Evolutionary conservation across 2,329 filamentous ascomycete genomes (phyloP).

Genomic region (Colletotrichum sp.): DNA sequence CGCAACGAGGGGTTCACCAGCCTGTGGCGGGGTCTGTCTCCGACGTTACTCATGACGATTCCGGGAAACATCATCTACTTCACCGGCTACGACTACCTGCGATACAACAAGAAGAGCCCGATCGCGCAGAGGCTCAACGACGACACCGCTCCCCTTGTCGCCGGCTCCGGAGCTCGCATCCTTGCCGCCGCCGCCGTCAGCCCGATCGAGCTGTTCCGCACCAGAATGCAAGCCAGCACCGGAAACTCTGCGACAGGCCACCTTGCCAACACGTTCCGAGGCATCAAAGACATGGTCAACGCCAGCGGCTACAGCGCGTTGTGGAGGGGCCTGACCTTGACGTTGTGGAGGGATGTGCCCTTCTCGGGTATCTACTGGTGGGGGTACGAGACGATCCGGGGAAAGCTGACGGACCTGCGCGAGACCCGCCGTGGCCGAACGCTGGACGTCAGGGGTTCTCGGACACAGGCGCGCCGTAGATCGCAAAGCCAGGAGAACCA

Average conservation of each 20-base stretch:
- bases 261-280: constrained; percentile 78
- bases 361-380: constrained; percentile 99
- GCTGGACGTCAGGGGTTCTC: constrained; percentile 39
- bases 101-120: constrained; percentile 75
- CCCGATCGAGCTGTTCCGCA: constrained; percentile 93
- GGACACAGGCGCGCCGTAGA: constrained; percentile 51
- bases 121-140: constrained; percentile 69
- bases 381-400: constrained; percentile 88
- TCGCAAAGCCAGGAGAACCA: constrained; percentile 74
- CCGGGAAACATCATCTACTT: constrained; percentile 99
- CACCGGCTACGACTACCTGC: constrained; percentile 95
- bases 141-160: constrained; percentile 78
- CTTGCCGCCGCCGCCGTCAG: constrained; percentile 84
- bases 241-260: constrained; percentile 67
- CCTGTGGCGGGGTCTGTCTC: constrained; percentile 92
- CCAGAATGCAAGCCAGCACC: constrained; percentile 82
- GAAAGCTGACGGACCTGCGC: constrained; percentile 72
- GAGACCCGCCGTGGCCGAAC: constrained; percentile 52
- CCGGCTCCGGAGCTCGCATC: constrained; percentile 78
- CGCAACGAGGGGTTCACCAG: constrained; percentile 87
- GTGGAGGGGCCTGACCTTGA: constrained; percentile 90
- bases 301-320: constrained; percentile 79
- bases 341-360: constrained; percentile 94
- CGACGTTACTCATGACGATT: constrained; percentile 91
- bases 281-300: constrained; percentile 80